Conservation (phyloP, 805 yeast species). For the Candida argentea region DNA sequence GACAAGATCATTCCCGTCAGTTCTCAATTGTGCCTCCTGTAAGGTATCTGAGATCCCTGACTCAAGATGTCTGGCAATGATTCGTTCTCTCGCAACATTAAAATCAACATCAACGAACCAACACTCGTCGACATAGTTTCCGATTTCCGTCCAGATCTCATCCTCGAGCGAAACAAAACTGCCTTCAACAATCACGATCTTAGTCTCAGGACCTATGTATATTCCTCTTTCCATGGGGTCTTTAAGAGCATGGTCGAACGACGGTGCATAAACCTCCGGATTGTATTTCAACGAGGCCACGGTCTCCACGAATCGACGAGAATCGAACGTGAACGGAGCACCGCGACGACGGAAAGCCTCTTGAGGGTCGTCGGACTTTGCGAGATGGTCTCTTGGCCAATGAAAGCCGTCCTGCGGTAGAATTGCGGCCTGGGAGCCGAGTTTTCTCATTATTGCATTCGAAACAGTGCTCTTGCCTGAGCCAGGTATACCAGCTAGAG, state of each 20-base stretch:
- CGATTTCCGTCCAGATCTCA: constrained; percentile 12
- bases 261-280: constrained; percentile 9
- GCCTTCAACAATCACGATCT: constrained; percentile 16
- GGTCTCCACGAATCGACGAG: constrained; percentile 14
- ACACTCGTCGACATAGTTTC: constrained; percentile 10
- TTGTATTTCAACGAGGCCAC: constrained; percentile 3
- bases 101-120: constrained; percentile 10
- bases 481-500: constrained; percentile 75
- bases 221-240: constrained; percentile 16
- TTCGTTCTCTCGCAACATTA: constrained; percentile 10
- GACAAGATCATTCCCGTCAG: constrained; percentile 46
- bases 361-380: constrained; percentile 39
- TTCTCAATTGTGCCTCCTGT: constrained; percentile 43
- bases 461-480: constrained; percentile 75
- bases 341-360: constrained; percentile 63
- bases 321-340: constrained; percentile 79
- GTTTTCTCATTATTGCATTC: constrained; percentile 24
- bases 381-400: constrained; percentile 20
- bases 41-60: constrained; percentile 13
- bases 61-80: constrained; percentile 14
- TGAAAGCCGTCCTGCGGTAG: constrained; percentile 35
- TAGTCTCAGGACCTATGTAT: constrained; percentile 9
- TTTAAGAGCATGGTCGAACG: constrained; percentile 16
- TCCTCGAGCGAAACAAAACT: constrained; percentile 16
- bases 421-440: constrained; percentile 12